phyloP scores from a whole-genome alignment of 2,329 filamentous ascomycete species.

The Tympanopsis confertula region DNA sequence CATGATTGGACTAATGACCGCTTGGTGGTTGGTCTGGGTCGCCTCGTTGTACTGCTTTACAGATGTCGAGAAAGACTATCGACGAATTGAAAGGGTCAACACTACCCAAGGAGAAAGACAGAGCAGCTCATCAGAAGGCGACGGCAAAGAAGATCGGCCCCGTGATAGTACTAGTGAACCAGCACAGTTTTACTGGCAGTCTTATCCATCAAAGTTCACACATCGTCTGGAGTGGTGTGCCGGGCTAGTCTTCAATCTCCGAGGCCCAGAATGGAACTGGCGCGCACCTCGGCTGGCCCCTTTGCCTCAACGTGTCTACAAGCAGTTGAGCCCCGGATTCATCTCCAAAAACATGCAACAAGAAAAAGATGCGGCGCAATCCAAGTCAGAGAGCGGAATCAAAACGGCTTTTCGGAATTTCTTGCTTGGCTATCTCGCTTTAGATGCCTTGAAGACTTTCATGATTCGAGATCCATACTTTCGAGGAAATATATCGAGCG shows the following conservation, averaged over 20 bases:
- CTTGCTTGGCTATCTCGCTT: constrained; percentile 30
- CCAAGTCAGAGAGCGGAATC: background rate
- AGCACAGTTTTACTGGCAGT: background rate
- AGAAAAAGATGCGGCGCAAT: background rate
- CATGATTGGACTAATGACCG: background rate
- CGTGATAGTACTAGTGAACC: too few species aligned
- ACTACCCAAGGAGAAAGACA: too few species aligned
- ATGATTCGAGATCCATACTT: constrained; percentile 49
- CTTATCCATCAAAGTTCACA: background rate
- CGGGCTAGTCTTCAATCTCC: background rate
- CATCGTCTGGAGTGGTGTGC: background rate
- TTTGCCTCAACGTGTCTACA: background rate
- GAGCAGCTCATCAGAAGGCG: too few species aligned
- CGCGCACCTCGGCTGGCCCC: background rate
- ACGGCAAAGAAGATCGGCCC: too few species aligned
- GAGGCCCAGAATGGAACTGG: constrained; percentile 1
- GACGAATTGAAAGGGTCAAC: background rate
- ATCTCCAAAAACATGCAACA: background rate
- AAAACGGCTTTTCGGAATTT: constrained; percentile 16
- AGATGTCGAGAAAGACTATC: background rate
- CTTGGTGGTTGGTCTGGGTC: background rate
- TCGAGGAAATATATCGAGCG: constrained; percentile 26
- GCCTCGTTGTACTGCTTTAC: background rate
- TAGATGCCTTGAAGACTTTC: constrained; percentile 41
- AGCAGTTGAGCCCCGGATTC: background rate